Base-by-base conservation (phyloP, 495 filamentous ascomycete species). In the Alectoria sarmentosa region DNA sequence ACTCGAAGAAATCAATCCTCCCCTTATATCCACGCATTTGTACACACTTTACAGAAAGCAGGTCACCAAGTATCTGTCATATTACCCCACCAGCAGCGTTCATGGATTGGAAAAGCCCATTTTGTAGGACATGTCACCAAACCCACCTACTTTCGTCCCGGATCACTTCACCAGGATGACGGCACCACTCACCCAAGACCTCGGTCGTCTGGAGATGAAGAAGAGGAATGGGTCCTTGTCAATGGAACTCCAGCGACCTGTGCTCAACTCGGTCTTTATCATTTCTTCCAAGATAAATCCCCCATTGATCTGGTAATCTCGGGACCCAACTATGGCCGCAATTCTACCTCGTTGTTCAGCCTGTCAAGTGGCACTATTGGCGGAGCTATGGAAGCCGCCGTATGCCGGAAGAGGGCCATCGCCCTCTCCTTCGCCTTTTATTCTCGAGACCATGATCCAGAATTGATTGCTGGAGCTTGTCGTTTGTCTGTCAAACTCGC, bases 51-150 rank as follows among this genome's bases (percentile, higher is more conserved):
- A 44, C 90, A 94, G 75, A 70, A 76, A 38, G 84, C 84, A 23
- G 90, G 92, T 14, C 92, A 95, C 74, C 82, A 79, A 44, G 91
- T 98, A 65, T 93, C 90, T 4, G 92, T 98, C 49, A 84, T 94
- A 64, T 84, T 98, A 5, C 94, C 94, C 0, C 87, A 96, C 75
- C 86, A 86, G 14, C 94, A 98, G 76, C 88, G 92, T 57, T 95
- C 90, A 61, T 98, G 94, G 94, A 97, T 98, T 69, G 91, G 92
- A 63, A 98, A 98, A 78, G 94, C 94, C 28, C 93, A 98, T 73
- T 86, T 97, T 52, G 87, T 96, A 66, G 91, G 91, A 62, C 86
- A 90, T 69, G 87, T 88, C 26, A 84, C 96, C 48, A 90, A 88
- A 65, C 91, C 92, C 5, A 86, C 86, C n/a, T 96, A 96, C 76